Conservation (phyloP, 2,329 filamentous ascomycete genomes). For the Colletotrichum magnum region DNA sequence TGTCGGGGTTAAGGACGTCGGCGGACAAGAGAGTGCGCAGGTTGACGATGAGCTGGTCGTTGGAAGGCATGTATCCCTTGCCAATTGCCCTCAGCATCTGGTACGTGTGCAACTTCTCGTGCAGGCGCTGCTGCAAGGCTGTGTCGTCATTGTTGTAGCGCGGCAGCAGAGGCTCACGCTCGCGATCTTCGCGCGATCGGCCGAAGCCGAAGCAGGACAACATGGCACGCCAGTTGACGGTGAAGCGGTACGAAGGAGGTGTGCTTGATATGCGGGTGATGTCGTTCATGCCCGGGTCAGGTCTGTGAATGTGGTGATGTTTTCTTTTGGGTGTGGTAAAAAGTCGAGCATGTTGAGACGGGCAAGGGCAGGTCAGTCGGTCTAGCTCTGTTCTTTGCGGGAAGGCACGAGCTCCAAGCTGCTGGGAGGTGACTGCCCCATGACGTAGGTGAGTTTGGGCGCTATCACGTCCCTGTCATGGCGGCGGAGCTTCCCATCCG, state of each 20-base stretch:
- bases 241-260: constrained; percentile 18
- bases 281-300: constrained; percentile 20
- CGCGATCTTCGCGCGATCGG: constrained; percentile 64
- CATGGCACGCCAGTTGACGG: constrained; percentile 50
- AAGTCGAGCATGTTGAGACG: too few species aligned
- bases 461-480: background rate
- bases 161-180: constrained; percentile 85
- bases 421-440: constrained; percentile 13
- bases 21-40: constrained; percentile 84
- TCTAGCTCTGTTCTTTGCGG: too few species aligned
- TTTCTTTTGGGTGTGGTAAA: background rate
- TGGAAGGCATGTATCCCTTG: constrained; percentile 93
- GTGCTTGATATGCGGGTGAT: constrained; percentile 21
- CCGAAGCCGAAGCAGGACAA: constrained; percentile 76
- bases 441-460: constrained; percentile 24
- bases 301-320: background rate
- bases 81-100: constrained; percentile 89
- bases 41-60: constrained; percentile 85
- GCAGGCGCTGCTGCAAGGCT: constrained; percentile 79
- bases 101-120: constrained; percentile 93
- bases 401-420: too few species aligned
- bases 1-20: constrained; percentile 82
- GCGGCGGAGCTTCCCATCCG: constrained; percentile 19
- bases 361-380: too few species aligned
- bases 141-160: constrained; percentile 87